phyloP scores from a whole-genome alignment of 2,329 filamentous ascomycete genomes.

The Fusarium penzigii region DNA sequence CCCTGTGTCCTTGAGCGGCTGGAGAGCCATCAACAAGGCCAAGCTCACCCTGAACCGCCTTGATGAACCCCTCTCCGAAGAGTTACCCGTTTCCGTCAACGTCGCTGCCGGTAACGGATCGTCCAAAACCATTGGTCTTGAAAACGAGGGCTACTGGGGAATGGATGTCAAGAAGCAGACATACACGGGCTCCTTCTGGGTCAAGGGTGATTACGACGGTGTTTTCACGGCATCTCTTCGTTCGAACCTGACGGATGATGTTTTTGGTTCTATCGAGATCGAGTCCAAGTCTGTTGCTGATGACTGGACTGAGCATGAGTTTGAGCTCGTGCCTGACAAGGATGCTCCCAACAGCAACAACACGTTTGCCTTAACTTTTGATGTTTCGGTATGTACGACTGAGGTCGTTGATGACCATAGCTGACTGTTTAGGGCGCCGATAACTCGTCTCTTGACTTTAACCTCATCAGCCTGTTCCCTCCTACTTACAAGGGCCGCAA shows the following conservation, averaged over 20 bases:
- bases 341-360: constrained; percentile 57
- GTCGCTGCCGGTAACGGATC: constrained; percentile 35
- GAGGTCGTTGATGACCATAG: neutral
- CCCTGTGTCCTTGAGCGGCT: constrained; percentile 47
- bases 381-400: constrained; percentile 32
- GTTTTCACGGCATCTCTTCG: constrained; percentile 49
- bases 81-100: constrained; percentile 53
- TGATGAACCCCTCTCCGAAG: constrained; percentile 50
- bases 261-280: constrained; percentile 49
- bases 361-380: constrained; percentile 56
- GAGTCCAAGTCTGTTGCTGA: constrained; percentile 40
- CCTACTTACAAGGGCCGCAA: constrained; percentile 58
- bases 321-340: constrained; percentile 42
- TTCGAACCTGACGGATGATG: constrained; percentile 45
- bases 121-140: constrained; percentile 44
- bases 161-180: constrained; percentile 51
- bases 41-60: constrained; percentile 49
- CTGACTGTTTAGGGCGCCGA: constrained; percentile 31
- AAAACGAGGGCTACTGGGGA: constrained; percentile 59
- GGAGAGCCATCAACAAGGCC: constrained; percentile 45
- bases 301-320: constrained; percentile 55
- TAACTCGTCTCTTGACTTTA: constrained; percentile 53
- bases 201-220: constrained; percentile 51
- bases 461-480: constrained; percentile 60
- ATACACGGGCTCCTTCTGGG: constrained; percentile 55